These are phyloP conservation scores for Stagonosporopsis tanaceti DNA, from an alignment of 2,329 filamentous ascomycete species.

Conservation along the genomic window DNA sequence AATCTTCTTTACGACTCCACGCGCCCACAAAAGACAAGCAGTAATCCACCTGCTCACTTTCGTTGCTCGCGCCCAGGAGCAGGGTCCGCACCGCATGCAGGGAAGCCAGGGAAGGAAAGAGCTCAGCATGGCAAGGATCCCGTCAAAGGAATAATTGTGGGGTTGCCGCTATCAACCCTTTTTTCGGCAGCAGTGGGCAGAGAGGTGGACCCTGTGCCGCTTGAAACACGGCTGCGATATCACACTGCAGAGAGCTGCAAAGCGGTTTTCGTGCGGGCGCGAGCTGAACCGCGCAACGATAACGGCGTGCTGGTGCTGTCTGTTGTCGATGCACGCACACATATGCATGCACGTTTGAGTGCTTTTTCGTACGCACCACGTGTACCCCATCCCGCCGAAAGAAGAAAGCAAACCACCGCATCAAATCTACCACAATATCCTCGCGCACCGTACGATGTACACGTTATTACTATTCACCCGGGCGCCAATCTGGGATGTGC, in stretches of 20 bases:
- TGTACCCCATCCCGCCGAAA: neutral
- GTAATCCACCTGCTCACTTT: conserved; percentile 1
- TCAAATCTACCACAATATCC: neutral
- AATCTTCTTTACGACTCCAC: neutral
- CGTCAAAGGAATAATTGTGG: conserved; percentile 4
- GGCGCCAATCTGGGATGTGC: neutral
- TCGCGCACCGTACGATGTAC: neutral
- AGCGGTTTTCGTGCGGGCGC: neutral
- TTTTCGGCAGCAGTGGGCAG: neutral
- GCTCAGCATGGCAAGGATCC: neutral
- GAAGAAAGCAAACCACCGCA: neutral
- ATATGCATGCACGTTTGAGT: neutral
- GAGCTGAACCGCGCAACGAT: neutral
- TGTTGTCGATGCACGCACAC: no score
- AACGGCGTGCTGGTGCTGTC: neutral
- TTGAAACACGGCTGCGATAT: conserved; percentile 20
- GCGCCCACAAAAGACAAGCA: conserved; percentile 2
- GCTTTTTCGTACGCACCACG: conserved; percentile 2
- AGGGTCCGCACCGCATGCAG: conserved; percentile 10
- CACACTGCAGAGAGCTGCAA: conserved; percentile 2
- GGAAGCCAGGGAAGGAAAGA: neutral
- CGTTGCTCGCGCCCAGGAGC: conserved; percentile 2
- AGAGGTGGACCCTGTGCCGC: neutral
- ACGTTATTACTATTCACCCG: neutral
- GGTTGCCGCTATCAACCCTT: conserved; percentile 11